Percentiles rank a stretch among this genome's conserved stretches.
Evolutionary conservation across 345 rosid species (phyloP).

Genomic region (Lumnitzera racemosa): DNA sequence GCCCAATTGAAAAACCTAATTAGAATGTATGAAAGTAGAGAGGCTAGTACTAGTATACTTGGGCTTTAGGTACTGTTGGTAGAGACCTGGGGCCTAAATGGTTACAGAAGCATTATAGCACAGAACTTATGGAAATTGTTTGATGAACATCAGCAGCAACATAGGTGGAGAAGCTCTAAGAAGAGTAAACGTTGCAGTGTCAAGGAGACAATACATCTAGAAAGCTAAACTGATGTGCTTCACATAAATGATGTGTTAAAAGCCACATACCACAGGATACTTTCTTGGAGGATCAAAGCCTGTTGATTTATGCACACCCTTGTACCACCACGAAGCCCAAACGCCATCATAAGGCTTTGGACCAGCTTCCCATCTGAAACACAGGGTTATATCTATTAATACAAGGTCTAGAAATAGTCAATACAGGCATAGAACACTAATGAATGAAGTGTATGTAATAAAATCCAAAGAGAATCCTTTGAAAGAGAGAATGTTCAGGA

Average conservation of each 20-base stretch:
- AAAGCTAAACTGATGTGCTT: too few species aligned
- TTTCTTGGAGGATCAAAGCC: conserved; percentile 42
- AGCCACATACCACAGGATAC: conserved; percentile 45
- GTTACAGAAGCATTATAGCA: too few species aligned
- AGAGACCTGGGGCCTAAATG: too few species aligned
- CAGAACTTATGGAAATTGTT: too few species aligned
- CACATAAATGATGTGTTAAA: not conserved
- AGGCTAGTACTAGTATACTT: too few species aligned
- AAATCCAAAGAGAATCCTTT: not conserved
- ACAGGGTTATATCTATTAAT: not conserved
- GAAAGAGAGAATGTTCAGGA: not conserved
- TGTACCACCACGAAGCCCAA: conserved; percentile 92
- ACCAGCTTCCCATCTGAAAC: conserved; percentile 81
- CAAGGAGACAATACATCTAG: too few species aligned
- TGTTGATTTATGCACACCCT: conserved; percentile 54
- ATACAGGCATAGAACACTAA: not conserved
- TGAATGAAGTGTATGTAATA: not conserved
- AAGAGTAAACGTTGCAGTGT: too few species aligned
- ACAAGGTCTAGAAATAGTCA: conserved; percentile 9
- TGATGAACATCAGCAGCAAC: too few species aligned
- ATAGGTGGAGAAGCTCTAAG: too few species aligned
- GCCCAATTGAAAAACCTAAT: too few species aligned
- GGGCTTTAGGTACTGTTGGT: too few species aligned
- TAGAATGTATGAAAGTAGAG: too few species aligned
- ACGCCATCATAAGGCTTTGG: conserved; percentile 77